Evolutionary conservation across 352 stramenopile species (phyloP).

Genomic region (Pythium phragmitis): DNA sequence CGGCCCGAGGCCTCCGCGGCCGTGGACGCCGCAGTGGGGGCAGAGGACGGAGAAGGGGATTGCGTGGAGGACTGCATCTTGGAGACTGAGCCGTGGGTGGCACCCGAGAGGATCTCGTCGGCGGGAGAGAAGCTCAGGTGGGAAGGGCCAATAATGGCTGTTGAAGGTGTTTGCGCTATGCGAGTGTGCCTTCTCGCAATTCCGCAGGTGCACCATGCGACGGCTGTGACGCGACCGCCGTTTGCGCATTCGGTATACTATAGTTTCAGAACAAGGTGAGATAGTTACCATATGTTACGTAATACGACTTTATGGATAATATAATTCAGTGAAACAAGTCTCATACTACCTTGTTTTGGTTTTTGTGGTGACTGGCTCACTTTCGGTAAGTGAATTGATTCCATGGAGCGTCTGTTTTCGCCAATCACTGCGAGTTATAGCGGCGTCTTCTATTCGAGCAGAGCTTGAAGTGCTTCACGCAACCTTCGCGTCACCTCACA

Average conservation of each 20-base stretch:
- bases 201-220: not conserved
- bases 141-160: not conserved
- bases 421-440: not conserved
- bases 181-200: slow-evolving; percentile 4
- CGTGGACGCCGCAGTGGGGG: not conserved
- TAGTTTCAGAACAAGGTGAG: slow-evolving; percentile 4
- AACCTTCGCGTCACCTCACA: slow-evolving; percentile 31
- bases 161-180: slow-evolving; percentile 26
- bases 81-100: slow-evolving; percentile 9
- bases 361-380: not conserved
- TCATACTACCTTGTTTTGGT: slow-evolving; percentile 9
- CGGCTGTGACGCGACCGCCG: slow-evolving; percentile 14
- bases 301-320: too few relatives aligned
- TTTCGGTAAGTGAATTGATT: slow-evolving; percentile 16
- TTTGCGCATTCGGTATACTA: slow-evolving; percentile 23
- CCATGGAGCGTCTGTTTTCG: not conserved
- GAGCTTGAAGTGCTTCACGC: slow-evolving; percentile 31
- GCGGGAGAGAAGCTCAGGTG: not conserved
- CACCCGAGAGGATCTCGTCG: too few relatives aligned
- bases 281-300: not conserved
- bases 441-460: slow-evolving; percentile 3
- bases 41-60: not conserved
- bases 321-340: too few relatives aligned
- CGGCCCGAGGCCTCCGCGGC: slow-evolving; percentile 10
- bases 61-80: slow-evolving; percentile 29